These are phyloP conservation scores for Silene vulgaris DNA, from an alignment of 179 eudicot genomes.

Conservation along the genomic window DNA sequence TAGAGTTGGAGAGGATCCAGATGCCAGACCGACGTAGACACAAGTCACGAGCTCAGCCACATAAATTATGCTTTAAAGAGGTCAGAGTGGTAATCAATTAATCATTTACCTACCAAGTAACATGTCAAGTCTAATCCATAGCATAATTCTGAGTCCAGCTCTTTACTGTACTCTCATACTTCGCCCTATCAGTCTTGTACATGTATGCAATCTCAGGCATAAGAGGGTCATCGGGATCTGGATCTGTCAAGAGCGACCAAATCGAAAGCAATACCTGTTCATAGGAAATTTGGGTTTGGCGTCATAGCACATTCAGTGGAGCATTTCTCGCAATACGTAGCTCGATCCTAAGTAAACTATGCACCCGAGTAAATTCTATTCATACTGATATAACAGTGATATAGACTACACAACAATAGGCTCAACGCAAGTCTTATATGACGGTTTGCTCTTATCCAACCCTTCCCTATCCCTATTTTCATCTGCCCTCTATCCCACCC, in stretches of 20 bases:
- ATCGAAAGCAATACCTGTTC: slow-evolving; percentile 41
- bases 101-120: not conserved
- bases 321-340: not conserved
- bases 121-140: slow-evolving; percentile 28
- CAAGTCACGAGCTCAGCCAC: no score
- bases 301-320: not conserved
- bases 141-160: slow-evolving; percentile 46
- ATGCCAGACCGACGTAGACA: no score
- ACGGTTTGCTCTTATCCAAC: no score
- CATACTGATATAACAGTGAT: not conserved
- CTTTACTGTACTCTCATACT: slow-evolving; percentile 39
- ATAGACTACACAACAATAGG: no score
- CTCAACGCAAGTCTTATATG: no score
- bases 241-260: slow-evolving; percentile 38
- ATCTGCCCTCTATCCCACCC: no score
- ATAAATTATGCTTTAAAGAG: no score
- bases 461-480: no score
- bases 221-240: slow-evolving; percentile 36
- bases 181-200: slow-evolving; percentile 39
- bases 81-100: not conserved
- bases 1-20: no score
- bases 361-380: not conserved
- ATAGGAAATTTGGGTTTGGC: not conserved
- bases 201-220: slow-evolving; percentile 39
- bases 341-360: not conserved